phyloP scores from a whole-genome alignment of 352 stramenopile species.

The Globisporangium carolinianum region DNA sequence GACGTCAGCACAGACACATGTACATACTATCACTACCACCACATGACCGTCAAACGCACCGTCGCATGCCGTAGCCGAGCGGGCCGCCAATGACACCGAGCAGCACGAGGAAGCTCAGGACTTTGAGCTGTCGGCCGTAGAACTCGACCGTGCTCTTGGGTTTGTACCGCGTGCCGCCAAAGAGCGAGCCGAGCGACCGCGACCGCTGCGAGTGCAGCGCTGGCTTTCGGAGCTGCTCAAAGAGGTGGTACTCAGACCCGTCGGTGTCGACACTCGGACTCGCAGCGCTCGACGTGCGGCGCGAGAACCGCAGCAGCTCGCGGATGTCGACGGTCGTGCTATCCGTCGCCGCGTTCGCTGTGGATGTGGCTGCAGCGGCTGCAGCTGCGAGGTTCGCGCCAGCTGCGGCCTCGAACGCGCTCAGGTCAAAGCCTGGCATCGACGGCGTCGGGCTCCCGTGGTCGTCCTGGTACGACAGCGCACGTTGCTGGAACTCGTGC shows the following conservation, averaged over 20 bases:
- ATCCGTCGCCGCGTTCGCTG: background rate
- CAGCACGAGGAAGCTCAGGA: conserved; percentile 69
- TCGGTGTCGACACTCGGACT: conserved; percentile 14
- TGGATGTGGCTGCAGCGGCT: background rate
- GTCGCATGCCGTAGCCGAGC: conserved; percentile 66
- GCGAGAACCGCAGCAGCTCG: conserved; percentile 15
- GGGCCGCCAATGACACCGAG: conserved; percentile 75
- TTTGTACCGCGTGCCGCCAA: conserved; percentile 39
- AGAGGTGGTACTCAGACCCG: conserved; percentile 26
- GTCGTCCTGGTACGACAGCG: conserved; percentile 36
- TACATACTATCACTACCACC: no score
- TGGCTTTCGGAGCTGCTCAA: conserved; percentile 13
- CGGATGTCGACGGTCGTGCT: conserved; percentile 9
- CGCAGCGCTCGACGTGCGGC: conserved; percentile 6
- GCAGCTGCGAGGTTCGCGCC: background rate
- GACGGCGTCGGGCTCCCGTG: conserved; percentile 13
- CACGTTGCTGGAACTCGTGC: conserved; percentile 81
- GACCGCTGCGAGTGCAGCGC: conserved; percentile 27
- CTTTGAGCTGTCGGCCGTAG: conserved; percentile 60
- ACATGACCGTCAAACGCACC: conserved; percentile 1
- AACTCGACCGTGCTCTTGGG: conserved; percentile 35
- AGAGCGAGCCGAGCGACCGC: conserved; percentile 48
- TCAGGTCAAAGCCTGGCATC: conserved; percentile 9
- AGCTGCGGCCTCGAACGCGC: conserved; percentile 10
- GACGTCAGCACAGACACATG: background rate